Percentiles rank a stretch among this genome's conserved stretches.
Evolutionary conservation across 2,329 filamentous ascomycete genomes (phyloP).

Genomic region (Epichloe scottii): DNA sequence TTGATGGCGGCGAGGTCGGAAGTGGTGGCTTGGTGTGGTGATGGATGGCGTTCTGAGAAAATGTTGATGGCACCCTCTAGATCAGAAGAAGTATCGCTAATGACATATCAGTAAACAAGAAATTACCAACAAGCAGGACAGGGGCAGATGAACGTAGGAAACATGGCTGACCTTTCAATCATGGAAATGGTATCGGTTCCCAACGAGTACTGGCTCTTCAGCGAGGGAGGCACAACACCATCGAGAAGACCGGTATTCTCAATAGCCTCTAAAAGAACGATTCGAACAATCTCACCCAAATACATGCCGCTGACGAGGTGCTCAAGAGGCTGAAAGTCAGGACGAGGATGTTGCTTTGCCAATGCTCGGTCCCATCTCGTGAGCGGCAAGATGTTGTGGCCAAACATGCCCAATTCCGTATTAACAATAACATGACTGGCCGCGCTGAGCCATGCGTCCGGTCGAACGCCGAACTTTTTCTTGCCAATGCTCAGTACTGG

Average conservation of each 20-base stretch:
- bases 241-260: constrained; percentile 40
- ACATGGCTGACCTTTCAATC: constrained; percentile 39
- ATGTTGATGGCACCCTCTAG: constrained; percentile 31
- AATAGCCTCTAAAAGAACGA: constrained; percentile 46
- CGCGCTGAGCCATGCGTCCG: constrained; percentile 41
- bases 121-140: not conserved
- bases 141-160: not conserved
- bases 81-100: constrained; percentile 31
- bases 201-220: constrained; percentile 42
- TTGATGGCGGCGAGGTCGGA: constrained; percentile 40
- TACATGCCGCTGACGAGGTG: constrained; percentile 54
- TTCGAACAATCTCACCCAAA: constrained; percentile 50
- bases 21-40: constrained; percentile 24
- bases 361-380: constrained; percentile 49
- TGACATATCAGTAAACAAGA: not conserved
- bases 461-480: constrained; percentile 43
- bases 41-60: constrained; percentile 40
- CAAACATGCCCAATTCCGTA: constrained; percentile 57
- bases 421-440: constrained; percentile 54
- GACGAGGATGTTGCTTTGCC: constrained; percentile 37
- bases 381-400: constrained; percentile 41
- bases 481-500: constrained; percentile 43
- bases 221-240: constrained; percentile 40
- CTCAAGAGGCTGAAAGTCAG: constrained; percentile 50
- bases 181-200: constrained; percentile 47